Base-by-base conservation (phyloP, 305 asterid species). In the Rubia occidens region DNA sequence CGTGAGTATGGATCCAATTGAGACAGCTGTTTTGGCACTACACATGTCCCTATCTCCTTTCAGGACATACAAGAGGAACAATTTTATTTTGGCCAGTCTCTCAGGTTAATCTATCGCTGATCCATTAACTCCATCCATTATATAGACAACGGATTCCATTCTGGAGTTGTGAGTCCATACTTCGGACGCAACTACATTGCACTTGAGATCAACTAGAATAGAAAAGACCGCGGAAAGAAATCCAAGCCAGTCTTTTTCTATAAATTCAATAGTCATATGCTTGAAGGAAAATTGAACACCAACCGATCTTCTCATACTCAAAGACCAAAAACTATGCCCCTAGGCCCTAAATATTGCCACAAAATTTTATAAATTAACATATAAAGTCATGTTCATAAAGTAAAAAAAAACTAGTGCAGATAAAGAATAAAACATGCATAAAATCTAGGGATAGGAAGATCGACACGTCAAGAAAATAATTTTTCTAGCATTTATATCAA, bases 161-260 rank as follows among this genome's bases (percentile, higher is more conserved):
- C 98, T 81, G 26, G 95, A 81, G 78, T 90, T 90, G 64, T 93
- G 98, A n/a, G 98, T 90, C 98, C 97, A 90, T 6, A 88, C 92
- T 82, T 93, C 95, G 0, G 96, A 92, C 11, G 87, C 88, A 10
- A 78, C 95, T 37, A 90, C 82, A 43, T 90, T 93, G 24, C 94
- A 87, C 66, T 86, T 88, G 4, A 81, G 91, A 75, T 90, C 90
- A 0, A 94, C 69, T 17, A 93, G 98, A 77, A 93, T 86, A 0
- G 96, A 95, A 75, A 85, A 93, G 63, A 90, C 79, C 76, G 87
- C 97, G 0, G 98, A 93, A 44, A 93, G 89, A 77, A 90, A 68
- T 58, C 98, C 98, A 0, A 95, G 97, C 13, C 98, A 70, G 79
- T 93, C 97, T 71, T 74, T 69, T n/a, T 95, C 98, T 0, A 88